Percentiles rank a stretch among this genome's conserved stretches.
Conservation (phyloP, 805 yeast genomes). For the Candida ovalis region DNA sequence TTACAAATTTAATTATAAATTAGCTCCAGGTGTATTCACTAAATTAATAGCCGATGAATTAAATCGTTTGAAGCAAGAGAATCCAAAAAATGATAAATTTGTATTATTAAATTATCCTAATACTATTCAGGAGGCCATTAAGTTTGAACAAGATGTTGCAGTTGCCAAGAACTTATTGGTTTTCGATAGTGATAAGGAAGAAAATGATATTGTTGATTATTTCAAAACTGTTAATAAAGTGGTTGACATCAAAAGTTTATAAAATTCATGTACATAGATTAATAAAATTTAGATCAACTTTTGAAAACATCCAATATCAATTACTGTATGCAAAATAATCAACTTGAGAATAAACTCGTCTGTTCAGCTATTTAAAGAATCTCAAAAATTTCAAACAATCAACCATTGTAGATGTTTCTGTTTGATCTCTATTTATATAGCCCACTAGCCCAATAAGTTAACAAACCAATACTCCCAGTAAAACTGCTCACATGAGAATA, state of each 20-base stretch:
- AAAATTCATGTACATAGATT: neutral
- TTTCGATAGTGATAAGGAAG: conserved; percentile 25
- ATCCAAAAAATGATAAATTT: conserved; percentile 42
- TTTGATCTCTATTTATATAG: conserved; percentile 32
- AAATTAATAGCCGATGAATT: conserved; percentile 41
- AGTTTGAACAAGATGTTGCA: conserved; percentile 68
- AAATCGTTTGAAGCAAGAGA: conserved; percentile 19
- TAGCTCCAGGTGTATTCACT: conserved; percentile 45
- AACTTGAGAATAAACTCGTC: conserved; percentile 21
- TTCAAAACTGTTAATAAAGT: conserved; percentile 64
- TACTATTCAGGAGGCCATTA: conserved; percentile 60
- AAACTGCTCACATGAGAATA: conserved; percentile 17
- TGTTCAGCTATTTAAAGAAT: conserved; percentile 12
- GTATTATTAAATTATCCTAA: conserved; percentile 58
- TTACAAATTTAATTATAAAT: conserved; percentile 28
- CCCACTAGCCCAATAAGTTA: conserved; percentile 33
- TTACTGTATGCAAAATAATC: conserved; percentile 18
- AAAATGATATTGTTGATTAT: conserved; percentile 57
- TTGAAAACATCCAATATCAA: conserved; percentile 12
- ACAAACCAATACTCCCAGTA: conserved; percentile 27
- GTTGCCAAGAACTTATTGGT: conserved; percentile 39
- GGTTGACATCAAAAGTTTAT: conserved; percentile 18
- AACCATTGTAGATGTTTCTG: neutral
- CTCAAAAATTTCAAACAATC: neutral
- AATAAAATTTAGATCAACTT: neutral